Percentiles rank a stretch among this genome's conserved stretches.
These are phyloP conservation scores for Powellomyces hirtus DNA, from an alignment of 192 early-diverging fungal species.

Conservation along the genomic window DNA sequence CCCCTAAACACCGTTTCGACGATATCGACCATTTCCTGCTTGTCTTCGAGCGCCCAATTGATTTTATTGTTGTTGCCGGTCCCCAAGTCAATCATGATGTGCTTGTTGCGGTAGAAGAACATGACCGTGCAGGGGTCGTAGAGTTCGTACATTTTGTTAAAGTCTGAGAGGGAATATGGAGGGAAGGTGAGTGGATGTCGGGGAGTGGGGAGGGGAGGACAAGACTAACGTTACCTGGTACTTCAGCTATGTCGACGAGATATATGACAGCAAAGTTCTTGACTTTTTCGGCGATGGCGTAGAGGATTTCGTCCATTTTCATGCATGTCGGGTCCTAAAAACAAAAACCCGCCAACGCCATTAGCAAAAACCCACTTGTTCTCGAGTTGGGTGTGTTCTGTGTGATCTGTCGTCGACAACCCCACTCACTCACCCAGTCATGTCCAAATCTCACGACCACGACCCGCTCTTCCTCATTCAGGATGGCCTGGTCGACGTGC, in stretches of 20 bases:
- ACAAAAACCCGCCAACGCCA: no score
- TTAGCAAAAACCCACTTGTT: no score
- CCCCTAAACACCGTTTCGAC: slow-evolving; percentile 81
- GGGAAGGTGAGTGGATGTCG: background rate
- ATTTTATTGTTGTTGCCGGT: slow-evolving; percentile 99
- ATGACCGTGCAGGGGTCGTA: slow-evolving; percentile 98
- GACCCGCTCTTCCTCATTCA: slow-evolving; percentile 96
- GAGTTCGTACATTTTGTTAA: slow-evolving; percentile 92
- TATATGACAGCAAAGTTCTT: slow-evolving; percentile 99
- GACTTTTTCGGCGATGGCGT: slow-evolving; percentile 88
- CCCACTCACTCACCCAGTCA: slow-evolving; percentile 84
- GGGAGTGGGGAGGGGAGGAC: background rate
- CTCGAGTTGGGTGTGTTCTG: no score
- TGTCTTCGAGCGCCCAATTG: slow-evolving; percentile 91
- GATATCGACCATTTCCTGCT: slow-evolving; percentile 88
- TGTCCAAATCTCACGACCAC: slow-evolving; percentile 97
- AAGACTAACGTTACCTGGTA: slow-evolving; percentile 60
- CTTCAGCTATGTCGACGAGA: slow-evolving; percentile 91
- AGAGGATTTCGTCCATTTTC: slow-evolving; percentile 96
- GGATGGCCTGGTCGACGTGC: slow-evolving; percentile 99
- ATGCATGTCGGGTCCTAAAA: slow-evolving; percentile 91
- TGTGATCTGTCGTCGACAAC: no score
- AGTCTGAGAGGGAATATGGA: slow-evolving; percentile 30
- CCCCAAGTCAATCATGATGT: slow-evolving; percentile 98
- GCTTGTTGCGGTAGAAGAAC: slow-evolving; percentile 75